A percentile compares a stretch with the other conserved stretches of the same genome.
phyloP scores from a whole-genome alignment of 1,139 yeast genomes.

The Taiozyma sp. region DNA sequence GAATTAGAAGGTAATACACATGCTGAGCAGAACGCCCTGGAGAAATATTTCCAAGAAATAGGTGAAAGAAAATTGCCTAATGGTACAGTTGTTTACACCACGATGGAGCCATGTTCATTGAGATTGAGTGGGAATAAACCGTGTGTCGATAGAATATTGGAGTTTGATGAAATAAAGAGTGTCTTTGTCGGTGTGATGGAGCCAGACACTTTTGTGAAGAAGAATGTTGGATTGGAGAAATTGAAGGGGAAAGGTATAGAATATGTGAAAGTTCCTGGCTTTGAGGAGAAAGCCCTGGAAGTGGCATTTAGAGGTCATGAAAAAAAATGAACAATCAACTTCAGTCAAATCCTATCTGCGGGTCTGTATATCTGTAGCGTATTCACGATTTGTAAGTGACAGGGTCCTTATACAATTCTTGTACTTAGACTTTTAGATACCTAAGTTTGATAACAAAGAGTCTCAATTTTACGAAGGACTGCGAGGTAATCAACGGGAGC shows the following conservation, averaged over 20 bases:
- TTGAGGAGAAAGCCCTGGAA: slow-evolving; percentile 63
- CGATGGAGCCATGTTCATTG: slow-evolving; percentile 97
- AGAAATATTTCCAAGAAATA: slow-evolving; percentile 51
- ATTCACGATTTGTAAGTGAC: too few species aligned
- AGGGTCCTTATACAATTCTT: too few species aligned
- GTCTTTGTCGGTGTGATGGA: slow-evolving; percentile 92
- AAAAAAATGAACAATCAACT: background rate
- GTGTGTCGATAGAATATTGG: slow-evolving; percentile 72
- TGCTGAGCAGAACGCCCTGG: slow-evolving; percentile 94
- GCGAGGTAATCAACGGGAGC: too few species aligned
- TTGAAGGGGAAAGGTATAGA: slow-evolving; percentile 55
- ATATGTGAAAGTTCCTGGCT: slow-evolving; percentile 81
- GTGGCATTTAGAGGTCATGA: slow-evolving; percentile 78
- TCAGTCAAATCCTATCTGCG: too few species aligned
- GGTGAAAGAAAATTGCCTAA: slow-evolving; percentile 50
- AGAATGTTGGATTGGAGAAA: slow-evolving; percentile 60
- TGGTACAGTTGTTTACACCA: slow-evolving; percentile 84
- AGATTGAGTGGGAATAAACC: slow-evolving; percentile 89
- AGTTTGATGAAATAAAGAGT: slow-evolving; percentile 46
- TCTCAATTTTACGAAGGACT: too few species aligned
- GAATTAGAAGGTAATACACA: slow-evolving; percentile 96
- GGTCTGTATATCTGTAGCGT: too few species aligned
- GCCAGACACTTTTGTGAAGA: slow-evolving; percentile 81
- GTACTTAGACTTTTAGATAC: too few species aligned
- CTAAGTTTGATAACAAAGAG: too few species aligned